Evolutionary conservation across 371 early-diverging fungal genomes (phyloP).

Genomic region (Dentiscutata heterogama): DNA sequence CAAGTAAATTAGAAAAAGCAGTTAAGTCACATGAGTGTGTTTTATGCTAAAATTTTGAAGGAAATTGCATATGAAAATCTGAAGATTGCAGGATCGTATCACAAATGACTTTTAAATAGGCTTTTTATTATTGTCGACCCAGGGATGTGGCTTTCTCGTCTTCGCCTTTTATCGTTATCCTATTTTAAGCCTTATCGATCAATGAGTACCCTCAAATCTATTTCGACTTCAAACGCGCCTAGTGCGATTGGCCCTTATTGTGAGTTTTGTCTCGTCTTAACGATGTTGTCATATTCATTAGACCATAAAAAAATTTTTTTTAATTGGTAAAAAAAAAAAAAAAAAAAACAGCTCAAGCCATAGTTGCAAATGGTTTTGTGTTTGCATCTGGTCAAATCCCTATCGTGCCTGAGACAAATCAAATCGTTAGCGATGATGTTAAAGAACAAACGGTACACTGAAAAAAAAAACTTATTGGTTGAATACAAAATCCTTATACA

Average conservation of each 20-base stretch:
- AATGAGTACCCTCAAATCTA: conserved; percentile 39
- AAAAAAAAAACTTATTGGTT: neutral
- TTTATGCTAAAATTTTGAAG: too few relatives aligned
- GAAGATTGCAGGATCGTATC: too few relatives aligned
- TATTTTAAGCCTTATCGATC: neutral
- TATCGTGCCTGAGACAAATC: conserved; percentile 69
- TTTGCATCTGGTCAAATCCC: conserved; percentile 89
- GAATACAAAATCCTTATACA: neutral
- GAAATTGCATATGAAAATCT: too few relatives aligned
- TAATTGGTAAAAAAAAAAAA: conserved; percentile 14
- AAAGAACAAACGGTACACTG: conserved; percentile 71
- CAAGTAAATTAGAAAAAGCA: too few relatives aligned
- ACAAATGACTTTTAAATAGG: too few relatives aligned
- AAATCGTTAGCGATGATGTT: conserved; percentile 73
- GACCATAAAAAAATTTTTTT: neutral
- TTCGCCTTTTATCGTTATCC: too few relatives aligned
- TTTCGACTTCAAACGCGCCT: conserved; percentile 72
- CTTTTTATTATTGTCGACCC: too few relatives aligned
- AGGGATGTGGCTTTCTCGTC: too few relatives aligned
- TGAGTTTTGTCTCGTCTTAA: conserved; percentile 48
- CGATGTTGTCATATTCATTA: conserved; percentile 15
- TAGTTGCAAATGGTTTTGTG: conserved; percentile 86
- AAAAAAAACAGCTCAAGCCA: conserved; percentile 82
- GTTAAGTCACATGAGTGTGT: too few relatives aligned
- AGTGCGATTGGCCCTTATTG: conserved; percentile 92